Base-by-base conservation (phyloP, 176 grass and related monocot genomes). In the Triticum urartu region DNA sequence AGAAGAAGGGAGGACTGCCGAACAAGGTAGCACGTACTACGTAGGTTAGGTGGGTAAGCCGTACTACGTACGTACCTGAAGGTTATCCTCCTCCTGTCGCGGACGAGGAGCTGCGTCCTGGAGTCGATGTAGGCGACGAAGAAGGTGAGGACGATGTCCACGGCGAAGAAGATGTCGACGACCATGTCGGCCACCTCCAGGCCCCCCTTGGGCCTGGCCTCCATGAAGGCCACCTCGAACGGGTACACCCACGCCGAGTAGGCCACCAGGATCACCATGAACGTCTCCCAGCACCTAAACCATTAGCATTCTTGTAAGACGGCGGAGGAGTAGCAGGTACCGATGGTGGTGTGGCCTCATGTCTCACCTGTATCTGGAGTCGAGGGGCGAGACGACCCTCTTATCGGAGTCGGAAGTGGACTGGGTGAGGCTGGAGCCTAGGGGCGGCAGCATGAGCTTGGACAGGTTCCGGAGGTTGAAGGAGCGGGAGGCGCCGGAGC, bases 241-340 rank as follows among this genome's bases (percentile, higher is more conserved):
- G 94, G 94, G 87, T 96, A 99, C 58, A 99, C 94, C 97, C 97
- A 99, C 76, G 97, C 97, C 15, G 97, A 94, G 90, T 99, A 99
- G 3, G 89, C 92, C 80, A 99, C 97, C 26, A 99, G 79, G 3
- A 99, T 48, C 87, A 99, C 94, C 97, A 99, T 96, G 78, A 96
- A 94, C 47, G 97, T 89, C 67, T 99, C 97, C 97, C 97, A 99
- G 81, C 90, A 94, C 88, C 93, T 98, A 66, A 50, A 47, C 72
- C 72, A 50, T 15, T 2, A 17, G 17, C 15, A 75, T 30, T 48
- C 3, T 2, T 21, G 6, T 59, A 20, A 58, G 52, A 58, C 5
- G 52, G 52, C 5, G 52, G 52, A 58, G 52, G 43, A 48, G 22
- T 12, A 25, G 54, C 34, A 54, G 12, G 10, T 13, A 18, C 0